Conservation (phyloP, 2,329 filamentous ascomycete species). For the Penicillium sp. region DNA sequence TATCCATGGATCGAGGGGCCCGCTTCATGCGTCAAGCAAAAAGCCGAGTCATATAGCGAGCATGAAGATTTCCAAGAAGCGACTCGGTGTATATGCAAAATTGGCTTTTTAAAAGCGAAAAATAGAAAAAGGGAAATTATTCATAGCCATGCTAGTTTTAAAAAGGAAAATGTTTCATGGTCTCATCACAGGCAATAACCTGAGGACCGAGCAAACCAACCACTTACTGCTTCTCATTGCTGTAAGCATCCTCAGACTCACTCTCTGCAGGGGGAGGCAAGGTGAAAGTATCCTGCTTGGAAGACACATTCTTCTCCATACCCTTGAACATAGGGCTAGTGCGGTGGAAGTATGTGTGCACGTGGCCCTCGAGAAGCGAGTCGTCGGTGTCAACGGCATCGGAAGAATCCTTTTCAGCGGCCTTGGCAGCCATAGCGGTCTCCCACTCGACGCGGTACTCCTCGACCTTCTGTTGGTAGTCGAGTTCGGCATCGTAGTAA, state of each 20-base stretch:
- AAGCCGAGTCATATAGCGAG: slow-evolving; percentile 13
- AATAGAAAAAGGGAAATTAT: slow-evolving; percentile 6
- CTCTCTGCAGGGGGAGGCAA: slow-evolving; percentile 30
- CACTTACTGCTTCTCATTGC: slow-evolving; percentile 20
- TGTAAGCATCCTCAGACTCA: slow-evolving; percentile 15
- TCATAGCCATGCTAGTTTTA: neutral
- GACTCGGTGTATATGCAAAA: slow-evolving; percentile 5
- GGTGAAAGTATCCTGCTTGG: slow-evolving; percentile 27
- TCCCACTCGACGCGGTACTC: slow-evolving; percentile 64
- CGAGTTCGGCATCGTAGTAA: slow-evolving; percentile 70
- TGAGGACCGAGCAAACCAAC: neutral
- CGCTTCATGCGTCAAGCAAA: slow-evolving; percentile 13
- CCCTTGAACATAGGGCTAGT: slow-evolving; percentile 40
- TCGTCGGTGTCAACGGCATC: slow-evolving; percentile 37
- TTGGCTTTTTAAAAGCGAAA: slow-evolving; percentile 4
- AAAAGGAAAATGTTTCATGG: neutral
- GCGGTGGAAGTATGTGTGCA: slow-evolving; percentile 48
- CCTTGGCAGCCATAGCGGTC: slow-evolving; percentile 39
- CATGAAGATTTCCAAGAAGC: slow-evolving; percentile 4
- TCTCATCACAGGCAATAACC: neutral
- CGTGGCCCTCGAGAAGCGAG: slow-evolving; percentile 42
- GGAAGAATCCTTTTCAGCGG: slow-evolving; percentile 40
- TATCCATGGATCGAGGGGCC: slow-evolving; percentile 2
- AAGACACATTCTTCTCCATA: slow-evolving; percentile 25
- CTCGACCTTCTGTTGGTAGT: slow-evolving; percentile 74